Conservation (phyloP, 2,329 filamentous ascomycete species). For the Aspergillus phoenicis region DNA sequence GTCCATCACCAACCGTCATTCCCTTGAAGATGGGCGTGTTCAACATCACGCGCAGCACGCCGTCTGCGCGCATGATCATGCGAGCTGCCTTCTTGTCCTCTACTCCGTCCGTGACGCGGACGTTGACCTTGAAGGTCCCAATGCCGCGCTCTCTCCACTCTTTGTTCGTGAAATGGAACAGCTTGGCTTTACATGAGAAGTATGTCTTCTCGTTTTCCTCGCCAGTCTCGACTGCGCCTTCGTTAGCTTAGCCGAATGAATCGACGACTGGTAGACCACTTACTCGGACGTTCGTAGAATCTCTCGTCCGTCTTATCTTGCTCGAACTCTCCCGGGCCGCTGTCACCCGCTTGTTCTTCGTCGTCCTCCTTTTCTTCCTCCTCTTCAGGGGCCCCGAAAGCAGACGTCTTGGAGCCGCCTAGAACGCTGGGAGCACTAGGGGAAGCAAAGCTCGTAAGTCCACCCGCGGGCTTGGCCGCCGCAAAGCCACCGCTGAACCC, state of each 20-base stretch:
- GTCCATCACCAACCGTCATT: slow-evolving; percentile 72
- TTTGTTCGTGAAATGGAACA: slow-evolving; percentile 74
- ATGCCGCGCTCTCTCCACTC: slow-evolving; percentile 89
- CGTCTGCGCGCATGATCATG: slow-evolving; percentile 88
- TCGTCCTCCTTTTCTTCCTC: slow-evolving; percentile 53
- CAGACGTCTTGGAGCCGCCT: slow-evolving; percentile 51
- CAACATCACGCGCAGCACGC: slow-evolving; percentile 80
- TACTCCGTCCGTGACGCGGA: slow-evolving; percentile 60
- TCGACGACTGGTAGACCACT: slow-evolving; percentile 32
- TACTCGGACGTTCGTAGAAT: slow-evolving; percentile 66
- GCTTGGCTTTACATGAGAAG: slow-evolving; percentile 76
- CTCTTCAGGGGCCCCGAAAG: slow-evolving; percentile 74
- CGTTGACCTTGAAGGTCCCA: slow-evolving; percentile 83
- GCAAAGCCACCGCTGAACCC: slow-evolving; percentile 53
- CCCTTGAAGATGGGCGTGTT: slow-evolving; percentile 80
- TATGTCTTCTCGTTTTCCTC: slow-evolving; percentile 80
- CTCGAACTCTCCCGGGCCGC: slow-evolving; percentile 52
- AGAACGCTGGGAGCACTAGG: slow-evolving; percentile 53
- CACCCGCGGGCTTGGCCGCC: slow-evolving; percentile 46
- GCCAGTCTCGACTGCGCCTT: slow-evolving; percentile 72
- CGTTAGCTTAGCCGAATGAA: slow-evolving; percentile 29
- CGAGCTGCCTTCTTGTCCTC: slow-evolving; percentile 61
- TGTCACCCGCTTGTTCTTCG: slow-evolving; percentile 53
- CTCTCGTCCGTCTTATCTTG: slow-evolving; percentile 53
- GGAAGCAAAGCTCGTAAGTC: slow-evolving; percentile 70